Evolutionary conservation across 441 rosid genomes (phyloP).

Genomic region (Populus hybrid): DNA sequence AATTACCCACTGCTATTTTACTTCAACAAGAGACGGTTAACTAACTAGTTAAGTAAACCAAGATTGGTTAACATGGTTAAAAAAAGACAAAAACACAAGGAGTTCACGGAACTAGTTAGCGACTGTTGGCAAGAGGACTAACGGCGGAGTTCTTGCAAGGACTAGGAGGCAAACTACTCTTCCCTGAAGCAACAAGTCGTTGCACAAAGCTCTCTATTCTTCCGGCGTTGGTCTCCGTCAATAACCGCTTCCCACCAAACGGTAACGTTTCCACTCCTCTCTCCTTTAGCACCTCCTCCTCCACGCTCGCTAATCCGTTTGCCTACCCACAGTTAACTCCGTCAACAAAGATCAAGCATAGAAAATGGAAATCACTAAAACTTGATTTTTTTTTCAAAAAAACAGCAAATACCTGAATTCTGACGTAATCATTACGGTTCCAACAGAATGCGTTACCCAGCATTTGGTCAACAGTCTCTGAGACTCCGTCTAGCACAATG

Average conservation of each 20-base stretch:
- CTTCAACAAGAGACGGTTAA: slow-evolving; percentile 15
- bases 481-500: slow-evolving; percentile 79
- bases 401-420: slow-evolving; percentile 65
- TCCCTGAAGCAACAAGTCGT: slow-evolving; percentile 74
- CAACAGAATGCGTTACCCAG: slow-evolving; percentile 87
- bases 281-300: slow-evolving; percentile 61
- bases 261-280: slow-evolving; percentile 85
- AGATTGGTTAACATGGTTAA: slow-evolving; percentile 22
- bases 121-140: slow-evolving; percentile 59
- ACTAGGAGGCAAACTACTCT: slow-evolving; percentile 78
- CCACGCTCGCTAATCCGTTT: slow-evolving; percentile 48
- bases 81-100: background rate
- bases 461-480: slow-evolving; percentile 93
- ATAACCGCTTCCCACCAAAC: slow-evolving; percentile 83
- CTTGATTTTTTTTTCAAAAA: background rate
- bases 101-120: slow-evolving; percentile 29
- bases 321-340: slow-evolving; percentile 50
- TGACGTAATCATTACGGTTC: slow-evolving; percentile 80
- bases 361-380: background rate
- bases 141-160: slow-evolving; percentile 84
- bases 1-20: slow-evolving; percentile 2
- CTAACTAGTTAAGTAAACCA: slow-evolving; percentile 15
- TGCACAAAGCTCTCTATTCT: slow-evolving; percentile 71
- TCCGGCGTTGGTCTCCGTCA: slow-evolving; percentile 80
- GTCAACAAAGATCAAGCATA: slow-evolving; percentile 11